Evolutionary conservation across 1,284 basidiomycete species (phyloP), one percentile per base, ranked within the genome.

Genomic region (Ganoderma sinense): DNA sequence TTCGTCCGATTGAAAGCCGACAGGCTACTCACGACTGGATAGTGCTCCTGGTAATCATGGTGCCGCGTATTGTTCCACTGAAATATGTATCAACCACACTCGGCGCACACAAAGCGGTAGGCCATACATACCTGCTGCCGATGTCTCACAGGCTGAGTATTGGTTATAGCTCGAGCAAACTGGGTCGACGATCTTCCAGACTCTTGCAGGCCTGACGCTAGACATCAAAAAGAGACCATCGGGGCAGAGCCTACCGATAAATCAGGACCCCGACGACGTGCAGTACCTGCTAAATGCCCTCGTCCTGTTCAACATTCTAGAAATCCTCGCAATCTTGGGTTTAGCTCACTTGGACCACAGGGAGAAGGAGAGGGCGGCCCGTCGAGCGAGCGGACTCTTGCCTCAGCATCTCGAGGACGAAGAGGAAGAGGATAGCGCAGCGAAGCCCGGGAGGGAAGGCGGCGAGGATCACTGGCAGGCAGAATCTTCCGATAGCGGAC

Each of bases 11-110:
- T 14, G 48, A 53, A 53, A 14, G 48, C 23, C 48, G 48, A 53
- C 8, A 26, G 16, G 13, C 18, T 23, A 23, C 16, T 59, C 33
- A 59, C 36, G 56, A 33, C 20, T 43, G 36, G 48, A 40, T 76
- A 89, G 91, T 94, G 31, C 82, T 95, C 18, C 84, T 94, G 18
- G 93, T 93, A 14, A 85, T 94, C 26, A 84, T 95, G 59, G 92
- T 94, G 0, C 92, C 93, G 2, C 87, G 87, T 62, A 87, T 95
- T 60, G 91, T 95, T 0, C 87, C 89, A 1, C 75, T 86, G 20
- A 91, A 90, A 75, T 93, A 92, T 77, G 88, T 95, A 48, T 91
- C 92, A 2, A 94, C 93, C 1, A 93, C 92, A 1, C 83, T 95
- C 0, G 93, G 93, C 2, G 89, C 91, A 13, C 93, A 95, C 76